Conservation (phyloP, 2,329 filamentous ascomycete species). For the Nigrospora osmanthi region DNA sequence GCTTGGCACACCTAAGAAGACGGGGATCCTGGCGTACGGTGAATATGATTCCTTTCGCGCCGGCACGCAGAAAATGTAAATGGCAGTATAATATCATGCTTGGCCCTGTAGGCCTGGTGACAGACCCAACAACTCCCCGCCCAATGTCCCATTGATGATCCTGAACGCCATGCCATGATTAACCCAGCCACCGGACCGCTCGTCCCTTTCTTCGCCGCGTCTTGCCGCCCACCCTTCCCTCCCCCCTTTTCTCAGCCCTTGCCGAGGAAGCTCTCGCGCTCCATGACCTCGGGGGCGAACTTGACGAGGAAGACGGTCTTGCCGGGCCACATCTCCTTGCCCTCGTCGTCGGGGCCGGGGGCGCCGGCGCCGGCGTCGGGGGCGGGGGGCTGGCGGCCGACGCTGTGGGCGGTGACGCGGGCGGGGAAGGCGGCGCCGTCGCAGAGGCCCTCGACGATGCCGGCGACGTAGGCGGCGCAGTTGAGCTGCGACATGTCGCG, state of each 20-base stretch:
- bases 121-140: not conserved
- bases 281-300: constrained; percentile 84
- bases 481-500: constrained; percentile 95
- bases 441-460: constrained; percentile 91
- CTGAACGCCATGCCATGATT: constrained; percentile 12
- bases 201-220: not conserved
- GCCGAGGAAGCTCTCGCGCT: constrained; percentile 77
- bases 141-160: not conserved
- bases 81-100: too few relatives aligned
- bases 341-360: constrained; percentile 32
- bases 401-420: constrained; percentile 81
- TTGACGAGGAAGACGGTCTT: constrained; percentile 94
- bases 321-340: constrained; percentile 79
- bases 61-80: too few relatives aligned
- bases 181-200: not conserved
- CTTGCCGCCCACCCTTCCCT: too few relatives aligned
- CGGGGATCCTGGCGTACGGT: too few relatives aligned
- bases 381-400: constrained; percentile 44
- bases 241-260: constrained; percentile 30
- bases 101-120: too few relatives aligned
- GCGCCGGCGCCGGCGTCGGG: constrained; percentile 45
- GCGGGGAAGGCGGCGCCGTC: constrained; percentile 88
- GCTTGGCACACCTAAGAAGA: too few relatives aligned
- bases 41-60: too few relatives aligned
- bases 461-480: constrained; percentile 91